Base-by-base conservation (phyloP, 352 stramenopile species). In the Phytopythium cucurbitacearum region DNA sequence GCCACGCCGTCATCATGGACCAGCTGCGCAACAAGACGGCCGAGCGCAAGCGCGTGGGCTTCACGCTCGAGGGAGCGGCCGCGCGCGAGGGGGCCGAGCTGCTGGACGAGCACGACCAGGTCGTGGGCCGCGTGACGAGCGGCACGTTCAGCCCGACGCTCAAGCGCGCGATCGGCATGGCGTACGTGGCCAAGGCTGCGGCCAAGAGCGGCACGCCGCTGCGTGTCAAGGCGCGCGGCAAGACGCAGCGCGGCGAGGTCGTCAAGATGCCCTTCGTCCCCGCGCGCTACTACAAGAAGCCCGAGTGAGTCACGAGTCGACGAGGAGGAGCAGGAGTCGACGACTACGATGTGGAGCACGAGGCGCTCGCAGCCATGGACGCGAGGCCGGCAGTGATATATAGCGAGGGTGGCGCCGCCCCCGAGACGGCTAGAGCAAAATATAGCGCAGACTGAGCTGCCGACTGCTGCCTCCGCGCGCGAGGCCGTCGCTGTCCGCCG, bases 261-360 rank as follows among this genome's bases (percentile, higher is more conserved):
- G 92, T 89, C 59, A 98, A 98, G 79, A 99, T 99, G 96, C 97
- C 97, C 36, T 99, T 99, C 71, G 94, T 99, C 36, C 80, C 94
- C 10, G 78, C 90, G 39, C 80, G 89, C 37, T 99, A 99, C 78
- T 99, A 98, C 76, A 91, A 93, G 69, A 89, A 85, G 56, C 21
- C 21, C 21, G 75, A 82, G 51, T 85, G 81, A 55, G 34, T 16
- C 40, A 9, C 5, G 13, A 12, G 10, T 4, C 12, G n/a, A 33
- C 34, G 6, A 6, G 35, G 32, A 39, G 13, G 7, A 38, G 32
- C 43, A n/a, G 53, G 21, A 28, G 21, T 28, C 2, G 21, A 28
- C 21, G 21, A 28, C 21, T 28, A 28, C 21, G 21, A 28, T 28
- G 21, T 28, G 21, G 21, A 28, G 21, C 21, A 28, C 2, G 21